Evolutionary conservation across 1,284 basidiomycete genomes (phyloP).

Genomic region (Limonomyces culmigenus): DNA sequence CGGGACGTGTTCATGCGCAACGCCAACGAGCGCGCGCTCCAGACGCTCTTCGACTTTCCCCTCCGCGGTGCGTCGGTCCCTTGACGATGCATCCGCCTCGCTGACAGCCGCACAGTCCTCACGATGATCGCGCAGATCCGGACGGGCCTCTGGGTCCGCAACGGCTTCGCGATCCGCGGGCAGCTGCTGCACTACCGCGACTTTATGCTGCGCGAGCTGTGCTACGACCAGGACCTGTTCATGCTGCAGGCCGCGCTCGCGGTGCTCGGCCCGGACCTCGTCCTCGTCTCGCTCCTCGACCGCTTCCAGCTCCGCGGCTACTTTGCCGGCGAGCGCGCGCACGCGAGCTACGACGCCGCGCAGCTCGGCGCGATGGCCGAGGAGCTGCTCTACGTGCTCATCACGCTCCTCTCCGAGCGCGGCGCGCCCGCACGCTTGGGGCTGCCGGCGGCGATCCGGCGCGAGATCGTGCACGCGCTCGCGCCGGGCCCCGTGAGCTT

Average conservation of each 20-base stretch:
- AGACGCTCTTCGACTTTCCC: slow-evolving; percentile 73
- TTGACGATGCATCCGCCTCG: neutral
- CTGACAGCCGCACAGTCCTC: slow-evolving; percentile 33
- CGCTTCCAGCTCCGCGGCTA: slow-evolving; percentile 73
- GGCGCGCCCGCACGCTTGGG: slow-evolving; percentile 61
- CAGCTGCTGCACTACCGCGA: slow-evolving; percentile 97
- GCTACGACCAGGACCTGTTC: slow-evolving; percentile 94
- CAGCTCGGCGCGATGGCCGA: slow-evolving; percentile 82
- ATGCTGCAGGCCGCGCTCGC: slow-evolving; percentile 78
- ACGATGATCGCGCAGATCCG: slow-evolving; percentile 90
- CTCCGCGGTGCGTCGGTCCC: slow-evolving; percentile 59
- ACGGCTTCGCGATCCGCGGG: slow-evolving; percentile 89
- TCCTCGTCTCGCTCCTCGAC: slow-evolving; percentile 79
- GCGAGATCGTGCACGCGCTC: slow-evolving; percentile 85
- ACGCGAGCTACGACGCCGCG: slow-evolving; percentile 47
- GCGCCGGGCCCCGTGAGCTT: slow-evolving; percentile 81
- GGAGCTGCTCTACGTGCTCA: slow-evolving; percentile 80
- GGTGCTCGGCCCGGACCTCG: slow-evolving; percentile 63
- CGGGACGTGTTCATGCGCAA: slow-evolving; percentile 41
- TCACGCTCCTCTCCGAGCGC: slow-evolving; percentile 77
- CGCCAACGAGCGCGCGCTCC: slow-evolving; percentile 42
- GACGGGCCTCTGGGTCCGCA: slow-evolving; percentile 93
- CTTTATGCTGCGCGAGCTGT: slow-evolving; percentile 87
- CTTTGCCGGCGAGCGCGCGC: slow-evolving; percentile 51
- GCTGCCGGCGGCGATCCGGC: slow-evolving; percentile 49